phyloP scores from a whole-genome alignment of 2,329 filamentous ascomycete genomes.

The Karstenula rhodostoma region DNA sequence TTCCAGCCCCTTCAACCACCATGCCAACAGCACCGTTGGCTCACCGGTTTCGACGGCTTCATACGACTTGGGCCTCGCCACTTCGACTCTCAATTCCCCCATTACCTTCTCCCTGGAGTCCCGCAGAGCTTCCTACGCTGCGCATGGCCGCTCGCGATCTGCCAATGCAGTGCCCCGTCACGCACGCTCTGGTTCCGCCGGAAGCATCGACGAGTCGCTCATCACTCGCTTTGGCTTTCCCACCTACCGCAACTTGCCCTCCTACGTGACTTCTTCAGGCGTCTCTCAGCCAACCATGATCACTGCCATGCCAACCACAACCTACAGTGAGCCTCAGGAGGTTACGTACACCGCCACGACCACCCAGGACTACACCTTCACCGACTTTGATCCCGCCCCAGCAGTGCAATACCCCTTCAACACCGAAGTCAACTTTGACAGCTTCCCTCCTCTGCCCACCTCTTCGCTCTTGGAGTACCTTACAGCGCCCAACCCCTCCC shows the following conservation, averaged over 20 bases:
- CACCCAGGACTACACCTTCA: slow-evolving; percentile 43
- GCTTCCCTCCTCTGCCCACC: slow-evolving; percentile 51
- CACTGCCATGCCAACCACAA: slow-evolving; percentile 47
- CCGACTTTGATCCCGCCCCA: slow-evolving; percentile 48
- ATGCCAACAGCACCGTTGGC: slow-evolving; percentile 49
- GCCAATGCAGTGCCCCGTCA: slow-evolving; percentile 30
- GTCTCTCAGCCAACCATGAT: slow-evolving; percentile 45
- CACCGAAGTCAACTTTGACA: slow-evolving; percentile 50
- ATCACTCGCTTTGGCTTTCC: slow-evolving; percentile 80
- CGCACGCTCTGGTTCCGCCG: slow-evolving; percentile 69
- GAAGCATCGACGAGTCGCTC: slow-evolving; percentile 71
- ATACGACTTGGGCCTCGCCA: slow-evolving; percentile 44
- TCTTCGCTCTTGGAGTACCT: slow-evolving; percentile 83
- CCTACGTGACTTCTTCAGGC: slow-evolving; percentile 58
- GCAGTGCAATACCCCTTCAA: slow-evolving; percentile 56
- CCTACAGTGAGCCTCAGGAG: slow-evolving; percentile 44
- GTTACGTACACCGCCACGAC: slow-evolving; percentile 41
- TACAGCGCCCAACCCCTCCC: slow-evolving; percentile 79
- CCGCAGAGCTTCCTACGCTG: slow-evolving; percentile 48
- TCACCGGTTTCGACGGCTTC: slow-evolving; percentile 57
- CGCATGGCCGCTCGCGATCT: slow-evolving; percentile 53
- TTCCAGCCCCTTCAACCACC: slow-evolving; percentile 54
- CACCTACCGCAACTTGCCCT: slow-evolving; percentile 80
- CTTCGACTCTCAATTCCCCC: slow-evolving; percentile 69
- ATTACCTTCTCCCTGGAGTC: slow-evolving; percentile 57